Conservation (phyloP, 2,329 filamentous ascomycete species). For the Aspergillus candidus region DNA sequence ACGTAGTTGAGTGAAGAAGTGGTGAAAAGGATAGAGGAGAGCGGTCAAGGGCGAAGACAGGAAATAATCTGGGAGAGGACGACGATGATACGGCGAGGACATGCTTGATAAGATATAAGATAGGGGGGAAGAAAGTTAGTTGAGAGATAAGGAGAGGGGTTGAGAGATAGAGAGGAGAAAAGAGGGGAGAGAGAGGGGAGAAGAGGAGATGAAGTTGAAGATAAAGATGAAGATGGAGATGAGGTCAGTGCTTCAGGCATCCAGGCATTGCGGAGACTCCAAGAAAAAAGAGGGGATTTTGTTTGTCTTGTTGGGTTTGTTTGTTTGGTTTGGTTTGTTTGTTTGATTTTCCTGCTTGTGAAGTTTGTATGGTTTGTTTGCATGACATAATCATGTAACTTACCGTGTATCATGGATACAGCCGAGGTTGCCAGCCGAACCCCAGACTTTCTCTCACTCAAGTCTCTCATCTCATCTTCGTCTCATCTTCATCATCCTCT, state of each 20-base stretch:
- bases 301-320: too few relatives aligned
- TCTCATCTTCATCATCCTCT: constrained; percentile 1
- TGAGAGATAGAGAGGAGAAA: neutral
- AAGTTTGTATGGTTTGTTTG: too few relatives aligned
- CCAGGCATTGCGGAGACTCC: too few relatives aligned
- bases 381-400: too few relatives aligned
- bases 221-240: constrained; percentile 1
- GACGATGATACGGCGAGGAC: constrained; percentile 44
- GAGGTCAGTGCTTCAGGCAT: neutral
- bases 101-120: constrained; percentile 14
- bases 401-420: constrained; percentile 4
- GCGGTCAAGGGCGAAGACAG: constrained; percentile 63
- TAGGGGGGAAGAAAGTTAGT: neutral
- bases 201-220: neutral
- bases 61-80: constrained; percentile 54
- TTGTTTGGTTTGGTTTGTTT: too few relatives aligned
- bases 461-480: constrained; percentile 7
- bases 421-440: constrained; percentile 13
- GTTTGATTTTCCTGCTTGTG: too few relatives aligned
- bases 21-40: constrained; percentile 58
- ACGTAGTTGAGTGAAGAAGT: constrained; percentile 60
- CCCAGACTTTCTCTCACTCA: constrained; percentile 5
- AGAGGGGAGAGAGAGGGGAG: neutral
- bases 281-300: too few relatives aligned
- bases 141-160: neutral